Evolutionary conservation across 176 grass and related monocot genomes (phyloP).

Genomic region (Carex myosuroides): DNA sequence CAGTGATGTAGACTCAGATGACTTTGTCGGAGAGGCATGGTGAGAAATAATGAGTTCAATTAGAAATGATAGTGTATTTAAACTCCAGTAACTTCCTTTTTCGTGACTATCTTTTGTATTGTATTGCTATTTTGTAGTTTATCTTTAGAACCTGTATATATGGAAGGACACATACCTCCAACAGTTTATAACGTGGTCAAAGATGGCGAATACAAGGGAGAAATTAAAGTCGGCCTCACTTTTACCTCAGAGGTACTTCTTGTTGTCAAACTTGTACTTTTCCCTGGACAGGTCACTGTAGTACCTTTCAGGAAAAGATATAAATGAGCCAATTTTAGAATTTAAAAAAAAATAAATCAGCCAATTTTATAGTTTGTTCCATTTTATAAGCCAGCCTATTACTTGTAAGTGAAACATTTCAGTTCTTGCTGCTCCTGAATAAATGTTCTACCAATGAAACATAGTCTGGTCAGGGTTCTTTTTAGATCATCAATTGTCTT

Average conservation of each 20-base stretch:
- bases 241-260: slow-evolving; percentile 48
- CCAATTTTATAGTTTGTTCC: neutral
- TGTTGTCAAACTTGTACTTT: neutral
- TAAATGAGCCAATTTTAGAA: neutral
- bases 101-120: neutral
- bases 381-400: neutral
- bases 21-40: slow-evolving; percentile 77
- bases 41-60: slow-evolving; percentile 10
- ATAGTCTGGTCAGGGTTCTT: neutral
- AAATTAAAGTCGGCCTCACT: slow-evolving; percentile 79
- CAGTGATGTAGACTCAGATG: slow-evolving; percentile 50
- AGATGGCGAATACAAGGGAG: slow-evolving; percentile 57
- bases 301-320: neutral
- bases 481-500: neutral
- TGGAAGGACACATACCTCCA: slow-evolving; percentile 50
- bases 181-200: slow-evolving; percentile 57
- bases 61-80: neutral
- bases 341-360: neutral
- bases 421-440: neutral
- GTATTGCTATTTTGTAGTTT: slow-evolving; percentile 38
- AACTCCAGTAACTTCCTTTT: neutral
- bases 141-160: slow-evolving; percentile 43
- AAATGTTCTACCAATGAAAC: neutral
- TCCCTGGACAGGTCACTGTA: neutral
- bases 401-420: neutral